Base-by-base conservation (phyloP, 495 filamentous ascomycete species). In the Daldinia caldariorum region DNA sequence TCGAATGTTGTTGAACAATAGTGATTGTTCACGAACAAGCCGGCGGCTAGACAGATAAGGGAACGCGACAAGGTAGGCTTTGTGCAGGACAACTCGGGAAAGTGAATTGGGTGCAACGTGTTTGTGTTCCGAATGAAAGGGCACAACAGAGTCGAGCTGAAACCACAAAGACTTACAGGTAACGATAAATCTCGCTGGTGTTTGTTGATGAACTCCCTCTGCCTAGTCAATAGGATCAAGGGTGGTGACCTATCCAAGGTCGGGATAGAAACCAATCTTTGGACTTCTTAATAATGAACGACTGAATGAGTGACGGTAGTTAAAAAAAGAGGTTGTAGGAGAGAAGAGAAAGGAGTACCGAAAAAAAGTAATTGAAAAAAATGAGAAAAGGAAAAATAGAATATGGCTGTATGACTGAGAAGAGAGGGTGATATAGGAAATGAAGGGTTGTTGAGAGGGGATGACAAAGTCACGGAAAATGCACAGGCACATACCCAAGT, bases 131-230 rank as follows among this genome's bases (percentile, higher is more conserved):
- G 12, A 50, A 72, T 56, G 64, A 67, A 61, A 57, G 39, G 20
- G 49, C 14, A 61, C 56, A 72, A 67, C 55, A 18, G 22, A 43
- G 32, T 41, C 5, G 8, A 56, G 1, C 9, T 67, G 12, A 31
- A 53, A 57, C 54, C 47, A 26, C 3, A 71, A 61, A 66, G 45
- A 70, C 74, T 74, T 72, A 76, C 69, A 60, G 64, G 64, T 61
- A 45, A 68, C 50, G 20, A 65, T 39, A 16, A 56, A 49, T 61
- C 47, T 22, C 50, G 59, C 18, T 20, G 18, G 47, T 61, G 55
- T 65, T 64, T 67, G 49, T 67, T 37, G 39, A 31, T 26, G 37
- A 26, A 60, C 20, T 41, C 22, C 59, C 61, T 63, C 54, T 50
- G 53, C 47, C 41, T 32, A 51, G 58, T 47, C 62, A 34, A 59